Evolutionary conservation across 192 early-diverging fungal genomes (phyloP), one percentile per base, ranked within the genome.

Genomic region (Coemansia sp.): DNA sequence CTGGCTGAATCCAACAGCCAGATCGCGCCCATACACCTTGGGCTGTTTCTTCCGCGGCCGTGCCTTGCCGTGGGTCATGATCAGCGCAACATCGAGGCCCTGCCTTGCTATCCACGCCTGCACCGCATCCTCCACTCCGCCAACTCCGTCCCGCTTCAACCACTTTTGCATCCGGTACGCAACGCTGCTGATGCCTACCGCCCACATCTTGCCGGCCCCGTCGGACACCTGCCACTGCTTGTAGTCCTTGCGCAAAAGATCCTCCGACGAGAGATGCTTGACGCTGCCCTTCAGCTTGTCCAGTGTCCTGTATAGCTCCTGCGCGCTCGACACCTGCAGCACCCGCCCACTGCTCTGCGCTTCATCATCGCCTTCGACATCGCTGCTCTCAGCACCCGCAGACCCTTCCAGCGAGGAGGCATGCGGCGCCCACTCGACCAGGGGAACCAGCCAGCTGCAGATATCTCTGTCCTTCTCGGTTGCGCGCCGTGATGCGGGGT

Each of bases 181-280:
- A 3, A 84, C 48, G 45, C 78, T 80, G 62, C 83, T 84, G 32
- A 84, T 77, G 0, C 83, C 83, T 16, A 84, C 72, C 3, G 67
- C 21, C 71, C 75, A 80, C 48, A 6, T 3, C 0, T 9, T 52
- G 6, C 66, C 73, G 0, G 11, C 45, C 5, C 9, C 40, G 22
- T 66, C 72, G 16, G 41, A 11, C 9, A 84, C 63, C 5, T 63
- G 48, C 83, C 83, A 84, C 26, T 77, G 78, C 66, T 84, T 84
- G 55, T 84, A 84, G 67, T 84, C 83, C 61, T 84, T 84, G 57
- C 83, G 77, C 61, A 84, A 19, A 13, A 84, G 62, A 18, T 80
- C 83, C 8, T 36, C 18, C 1, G 78, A 40, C 11, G 78, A 65
- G 1, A 80, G 49, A 19, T 80, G 78, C 19, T 69, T 67, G 7